Evolutionary conservation across 495 filamentous ascomycete genomes (phyloP), one percentile per base, ranked within the genome.

Genomic region (Amniculicola lignicola): DNA sequence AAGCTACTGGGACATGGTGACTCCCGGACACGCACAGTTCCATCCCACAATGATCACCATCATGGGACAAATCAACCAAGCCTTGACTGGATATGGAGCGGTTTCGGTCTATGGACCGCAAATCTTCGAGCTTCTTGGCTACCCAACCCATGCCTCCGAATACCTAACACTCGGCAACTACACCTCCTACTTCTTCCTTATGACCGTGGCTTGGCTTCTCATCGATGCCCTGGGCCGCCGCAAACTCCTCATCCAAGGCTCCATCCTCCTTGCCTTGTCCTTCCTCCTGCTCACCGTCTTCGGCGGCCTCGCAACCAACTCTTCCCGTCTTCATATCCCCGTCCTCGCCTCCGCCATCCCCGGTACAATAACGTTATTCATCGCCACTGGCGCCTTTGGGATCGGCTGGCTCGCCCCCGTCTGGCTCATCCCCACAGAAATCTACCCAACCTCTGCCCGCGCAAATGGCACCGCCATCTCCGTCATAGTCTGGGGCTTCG

Each of bases 361-460:
- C 0, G 79, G 79, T 0, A 74, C 68, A 19, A 43, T 79, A 0
- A 61, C 65, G 3, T 65, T 82, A 1, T 80, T 68, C 60, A 42
- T 77, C 14, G 76, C 78, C 6, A 82, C 79, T 4, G 75, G 76
- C 1, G 73, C 74, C 33, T 82, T 82, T 62, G 79, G 79, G 29
- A 75, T 81, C 38, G 78, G 75, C 29, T 82, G 79, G 79, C 65
- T 82, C 7, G 60, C 77, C 1, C 74, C 80, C 5, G 69, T 75
- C 36, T 82, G 78, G 79, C 65, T 82, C 12, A 79, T 82, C 44
- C 79, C 79, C 2, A 82, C 79, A 0, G 79, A 82, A 56, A 81
- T 82, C 53, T 82, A 74, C 57, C 76, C 79, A 9, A 77, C 70
- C 19, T 74, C 72, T 11, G 77, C 79, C 10, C 69, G 79, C 21